Base-by-base conservation (phyloP, 1,284 basidiomycete genomes). In the Calocybe gambosa region DNA sequence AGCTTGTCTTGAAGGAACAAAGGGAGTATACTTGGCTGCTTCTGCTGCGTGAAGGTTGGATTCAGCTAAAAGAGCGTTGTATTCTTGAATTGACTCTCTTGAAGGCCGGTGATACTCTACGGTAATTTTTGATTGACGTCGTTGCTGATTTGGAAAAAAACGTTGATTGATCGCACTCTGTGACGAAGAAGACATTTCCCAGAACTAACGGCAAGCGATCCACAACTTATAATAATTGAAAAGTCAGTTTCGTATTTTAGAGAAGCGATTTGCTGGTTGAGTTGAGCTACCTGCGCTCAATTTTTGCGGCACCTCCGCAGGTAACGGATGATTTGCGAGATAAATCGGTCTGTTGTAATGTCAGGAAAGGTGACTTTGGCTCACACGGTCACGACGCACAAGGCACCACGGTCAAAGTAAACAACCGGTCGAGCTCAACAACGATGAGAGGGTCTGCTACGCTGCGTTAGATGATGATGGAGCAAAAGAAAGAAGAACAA, bases 61-160 rank as follows among this genome's bases (percentile, higher is more conserved):
- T 62, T 84, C 78, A 39, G 71, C 71, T 47, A 88, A 73, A 44
- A 87, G 79, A 45, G 80, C 75, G 60, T 80, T 74, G 66, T 85
- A 85, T 55, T 87, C 83, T 55, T 83, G 81, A 50, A 86, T 80
- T 50, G 74, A 77, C 58, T 76, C 72, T 41, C 70, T 58, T 37
- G 79, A 81, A 1, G 85, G 85, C 21, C 79, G 71, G 65, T 85
- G 81, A 63, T 85, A 85, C 59, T 86, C 84, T 58, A 86, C 71
- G 10, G 84, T 83, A 51, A 82, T 78, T 70, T 78, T 82, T 26
- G 81, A 82, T 61, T 80, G 78, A 58, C 78, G 75, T 53, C 65
- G 69, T 53, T 65, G 64, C 49, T 66, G 62, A 56, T 64, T 63
- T 44, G 53, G 55, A 52, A 58, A 56, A 37, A 58, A 56, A 51